phyloP scores from a whole-genome alignment of 2,329 filamentous ascomycete genomes.

The Pestalotiopsis sp. region DNA sequence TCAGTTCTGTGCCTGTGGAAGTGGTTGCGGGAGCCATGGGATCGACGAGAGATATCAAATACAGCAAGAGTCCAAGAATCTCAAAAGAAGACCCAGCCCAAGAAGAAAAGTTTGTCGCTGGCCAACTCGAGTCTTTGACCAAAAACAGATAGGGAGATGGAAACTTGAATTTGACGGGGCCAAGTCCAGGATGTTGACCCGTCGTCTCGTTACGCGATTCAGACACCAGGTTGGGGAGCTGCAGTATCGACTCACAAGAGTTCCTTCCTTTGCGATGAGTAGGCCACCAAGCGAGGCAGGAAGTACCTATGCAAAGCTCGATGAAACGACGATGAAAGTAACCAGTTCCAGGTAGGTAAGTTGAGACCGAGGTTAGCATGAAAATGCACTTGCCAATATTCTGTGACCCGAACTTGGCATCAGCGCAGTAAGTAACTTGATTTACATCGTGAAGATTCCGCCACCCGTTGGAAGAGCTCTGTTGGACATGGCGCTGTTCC shows the following conservation, averaged over 20 bases:
- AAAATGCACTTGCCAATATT: not conserved
- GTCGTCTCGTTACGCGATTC: not conserved
- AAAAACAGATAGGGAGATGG: not conserved
- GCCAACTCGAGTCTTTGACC: conserved; percentile 4
- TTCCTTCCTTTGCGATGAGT: not conserved
- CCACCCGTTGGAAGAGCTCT: too few species aligned
- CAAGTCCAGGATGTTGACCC: not conserved
- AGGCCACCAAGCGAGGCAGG: not conserved
- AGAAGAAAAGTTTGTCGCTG: not conserved
- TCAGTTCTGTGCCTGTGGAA: conserved; percentile 12
- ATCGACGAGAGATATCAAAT: conserved; percentile 8
- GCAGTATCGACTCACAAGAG: not conserved
- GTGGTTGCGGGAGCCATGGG: conserved; percentile 20
- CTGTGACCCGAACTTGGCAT: not conserved
- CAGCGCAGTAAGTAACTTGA: not conserved
- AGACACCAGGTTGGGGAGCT: not conserved
- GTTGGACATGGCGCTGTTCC: too few species aligned
- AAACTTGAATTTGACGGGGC: not conserved
- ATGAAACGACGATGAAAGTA: not conserved
- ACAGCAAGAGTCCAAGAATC: conserved; percentile 1
- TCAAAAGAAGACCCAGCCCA: not conserved
- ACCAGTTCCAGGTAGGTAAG: too few species aligned
- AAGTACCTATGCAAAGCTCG: not conserved
- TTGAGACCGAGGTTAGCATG: not conserved
- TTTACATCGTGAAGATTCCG: not conserved